phyloP scores from a whole-genome alignment of 129 eudicot species.

The Flaveria robusta region DNA sequence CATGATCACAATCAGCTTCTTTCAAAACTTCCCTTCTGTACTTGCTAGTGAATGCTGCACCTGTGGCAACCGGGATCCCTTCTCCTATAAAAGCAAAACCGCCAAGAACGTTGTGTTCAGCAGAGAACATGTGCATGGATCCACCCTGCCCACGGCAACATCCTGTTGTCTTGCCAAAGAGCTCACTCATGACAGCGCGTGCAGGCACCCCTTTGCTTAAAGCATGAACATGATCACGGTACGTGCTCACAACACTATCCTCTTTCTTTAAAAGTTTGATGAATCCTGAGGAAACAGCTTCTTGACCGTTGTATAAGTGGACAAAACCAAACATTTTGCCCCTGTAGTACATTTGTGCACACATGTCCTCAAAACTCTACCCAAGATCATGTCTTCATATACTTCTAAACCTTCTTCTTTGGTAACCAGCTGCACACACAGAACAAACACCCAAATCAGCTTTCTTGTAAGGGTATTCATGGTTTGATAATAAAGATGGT shows the following conservation, averaged over 20 bases:
- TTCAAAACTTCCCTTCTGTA: conserved; percentile 35
- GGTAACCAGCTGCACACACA: conserved; percentile 28
- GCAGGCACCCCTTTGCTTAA: conserved; percentile 36
- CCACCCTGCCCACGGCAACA: conserved; percentile 38
- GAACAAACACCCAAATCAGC: background rate
- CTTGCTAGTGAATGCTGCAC: conserved; percentile 32
- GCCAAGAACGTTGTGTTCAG: conserved; percentile 31
- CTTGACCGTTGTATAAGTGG: conserved; percentile 35
- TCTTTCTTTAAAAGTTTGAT: conserved; percentile 34
- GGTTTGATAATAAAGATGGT: background rate
- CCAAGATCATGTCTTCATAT: conserved; percentile 33
- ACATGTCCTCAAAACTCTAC: conserved; percentile 35
- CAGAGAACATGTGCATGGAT: conserved; percentile 36
- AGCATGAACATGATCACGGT: conserved; percentile 37
- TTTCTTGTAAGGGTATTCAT: background rate
- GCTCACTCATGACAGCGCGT: conserved; percentile 31
- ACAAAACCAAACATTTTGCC: conserved; percentile 39
- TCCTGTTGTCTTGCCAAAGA: conserved; percentile 32
- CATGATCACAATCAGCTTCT: conserved; percentile 35
- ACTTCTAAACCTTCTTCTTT: conserved; percentile 35
- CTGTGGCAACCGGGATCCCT: conserved; percentile 36
- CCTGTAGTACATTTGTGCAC: conserved; percentile 36
- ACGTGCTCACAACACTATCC: conserved; percentile 35
- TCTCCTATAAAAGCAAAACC: conserved; percentile 35
- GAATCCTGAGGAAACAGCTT: conserved; percentile 33